phyloP scores from a whole-genome alignment of 139 green algal species.

The Picocystis salinarum region DNA sequence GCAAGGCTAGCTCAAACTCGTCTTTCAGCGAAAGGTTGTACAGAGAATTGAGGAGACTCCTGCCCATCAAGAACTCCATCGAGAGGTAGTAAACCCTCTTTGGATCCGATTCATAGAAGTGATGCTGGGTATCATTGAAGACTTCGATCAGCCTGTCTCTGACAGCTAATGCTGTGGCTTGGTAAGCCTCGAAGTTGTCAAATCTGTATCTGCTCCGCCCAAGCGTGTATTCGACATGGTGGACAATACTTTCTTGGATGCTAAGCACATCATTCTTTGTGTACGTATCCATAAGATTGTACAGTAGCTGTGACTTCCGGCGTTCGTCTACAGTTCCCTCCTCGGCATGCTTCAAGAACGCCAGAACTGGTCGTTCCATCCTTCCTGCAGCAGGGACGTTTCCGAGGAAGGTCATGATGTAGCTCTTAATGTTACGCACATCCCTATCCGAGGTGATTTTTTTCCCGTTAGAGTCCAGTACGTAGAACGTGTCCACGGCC shows the following conservation, averaged over 20 bases:
- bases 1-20: slow-evolving; percentile 61
- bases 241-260: slow-evolving; percentile 90
- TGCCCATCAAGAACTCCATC: slow-evolving; percentile 93
- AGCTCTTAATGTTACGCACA: slow-evolving; percentile 23
- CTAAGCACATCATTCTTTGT: slow-evolving; percentile 81
- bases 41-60: slow-evolving; percentile 81
- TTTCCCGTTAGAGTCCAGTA: slow-evolving; percentile 24
- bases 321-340: slow-evolving; percentile 1
- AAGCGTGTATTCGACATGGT: slow-evolving; percentile 97
- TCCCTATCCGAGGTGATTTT: slow-evolving; percentile 37
- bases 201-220: slow-evolving; percentile 81
- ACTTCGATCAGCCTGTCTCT: slow-evolving; percentile 89
- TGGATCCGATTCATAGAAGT: slow-evolving; percentile 74
- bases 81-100: slow-evolving; percentile 97
- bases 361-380: not conserved
- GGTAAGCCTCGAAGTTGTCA: slow-evolving; percentile 84
- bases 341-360: not conserved
- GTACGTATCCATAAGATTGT: slow-evolving; percentile 87
- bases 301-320: slow-evolving; percentile 30
- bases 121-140: slow-evolving; percentile 96
- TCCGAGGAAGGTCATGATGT: slow-evolving; percentile 23
- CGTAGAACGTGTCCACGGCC: slow-evolving; percentile 64
- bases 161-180: slow-evolving; percentile 57
- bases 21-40: slow-evolving; percentile 73
- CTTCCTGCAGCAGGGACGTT: not conserved